A percentile compares a stretch with the other conserved stretches of the same genome.
phyloP scores from a whole-genome alignment of 2,329 filamentous ascomycete species.

The Pseudocercospora ulei region DNA sequence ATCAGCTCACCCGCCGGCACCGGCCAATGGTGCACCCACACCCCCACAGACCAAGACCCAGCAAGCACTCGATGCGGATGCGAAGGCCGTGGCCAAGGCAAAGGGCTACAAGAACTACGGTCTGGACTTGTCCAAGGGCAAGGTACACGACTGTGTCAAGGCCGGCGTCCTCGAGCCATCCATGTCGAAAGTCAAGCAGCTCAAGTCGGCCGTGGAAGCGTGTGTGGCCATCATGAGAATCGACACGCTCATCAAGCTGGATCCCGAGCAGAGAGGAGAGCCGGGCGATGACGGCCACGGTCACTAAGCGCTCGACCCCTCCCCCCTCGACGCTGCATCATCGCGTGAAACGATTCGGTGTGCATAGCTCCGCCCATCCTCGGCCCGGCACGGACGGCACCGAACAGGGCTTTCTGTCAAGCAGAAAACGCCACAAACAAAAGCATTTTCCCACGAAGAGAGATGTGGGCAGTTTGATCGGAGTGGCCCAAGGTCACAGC shows the following conservation, averaged over 20 bases:
- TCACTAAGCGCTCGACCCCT: conserved; percentile 25
- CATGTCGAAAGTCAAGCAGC: conserved; percentile 95
- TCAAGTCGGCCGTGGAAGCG: conserved; percentile 97
- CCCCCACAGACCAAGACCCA: conserved; percentile 25
- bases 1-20: conserved; percentile 28
- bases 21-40: conserved; percentile 19
- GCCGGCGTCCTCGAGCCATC: conserved; percentile 90
- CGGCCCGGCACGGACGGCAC: too few species aligned
- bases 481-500: too few species aligned
- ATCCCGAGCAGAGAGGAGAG: conserved; percentile 67
- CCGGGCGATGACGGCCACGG: conserved; percentile 57
- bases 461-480: too few species aligned
- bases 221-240: conserved; percentile 99
- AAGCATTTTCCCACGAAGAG: too few species aligned
- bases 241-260: conserved; percentile 95
- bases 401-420: too few species aligned
- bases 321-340: too few species aligned
- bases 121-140: conserved; percentile 77
- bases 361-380: too few species aligned
- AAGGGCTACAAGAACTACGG: conserved; percentile 99
- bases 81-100: conserved; percentile 81
- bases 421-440: too few species aligned
- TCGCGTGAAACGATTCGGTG: too few species aligned
- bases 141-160: conserved; percentile 88
- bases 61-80: conserved; percentile 49